These are phyloP conservation scores for Pholiota adiposa DNA, from an alignment of 1,284 basidiomycete genomes.

Conservation along the genomic window DNA sequence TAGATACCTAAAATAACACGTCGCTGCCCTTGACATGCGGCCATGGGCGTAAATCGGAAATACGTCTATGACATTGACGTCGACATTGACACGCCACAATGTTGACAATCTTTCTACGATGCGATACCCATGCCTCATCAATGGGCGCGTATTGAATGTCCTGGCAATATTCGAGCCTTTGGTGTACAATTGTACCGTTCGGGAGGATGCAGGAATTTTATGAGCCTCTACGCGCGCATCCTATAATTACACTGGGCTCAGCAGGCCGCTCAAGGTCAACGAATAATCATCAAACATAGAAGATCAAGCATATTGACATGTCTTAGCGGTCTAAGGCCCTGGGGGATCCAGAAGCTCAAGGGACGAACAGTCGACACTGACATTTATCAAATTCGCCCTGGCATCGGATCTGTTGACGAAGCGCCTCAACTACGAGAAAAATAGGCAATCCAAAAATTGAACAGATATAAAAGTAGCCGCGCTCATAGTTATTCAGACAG, in stretches of 20 bases:
- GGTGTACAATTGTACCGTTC: too few relatives aligned
- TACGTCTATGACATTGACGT: background rate
- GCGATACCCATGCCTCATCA: background rate
- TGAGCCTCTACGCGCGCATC: too few relatives aligned
- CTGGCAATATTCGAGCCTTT: background rate
- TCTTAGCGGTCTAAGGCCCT: background rate
- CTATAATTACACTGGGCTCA: background rate
- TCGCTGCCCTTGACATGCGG: background rate
- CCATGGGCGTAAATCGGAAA: background rate
- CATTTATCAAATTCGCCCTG: background rate
- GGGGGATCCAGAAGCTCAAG: background rate
- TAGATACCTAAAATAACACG: background rate
- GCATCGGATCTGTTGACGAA: background rate
- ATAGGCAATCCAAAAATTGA: background rate
- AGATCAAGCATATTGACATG: background rate
- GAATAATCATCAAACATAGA: background rate
- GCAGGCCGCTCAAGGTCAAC: background rate
- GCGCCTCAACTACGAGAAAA: background rate
- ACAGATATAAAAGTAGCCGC: background rate
- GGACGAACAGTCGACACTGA: conserved; percentile 8
- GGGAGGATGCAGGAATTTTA: too few relatives aligned
- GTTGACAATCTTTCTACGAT: background rate
- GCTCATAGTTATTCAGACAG: background rate
- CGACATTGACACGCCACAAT: background rate
- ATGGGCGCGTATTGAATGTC: background rate